Evolutionary conservation across 2,329 filamentous ascomycete species (phyloP).

Genomic region (Achaetomium macrosporum): DNA sequence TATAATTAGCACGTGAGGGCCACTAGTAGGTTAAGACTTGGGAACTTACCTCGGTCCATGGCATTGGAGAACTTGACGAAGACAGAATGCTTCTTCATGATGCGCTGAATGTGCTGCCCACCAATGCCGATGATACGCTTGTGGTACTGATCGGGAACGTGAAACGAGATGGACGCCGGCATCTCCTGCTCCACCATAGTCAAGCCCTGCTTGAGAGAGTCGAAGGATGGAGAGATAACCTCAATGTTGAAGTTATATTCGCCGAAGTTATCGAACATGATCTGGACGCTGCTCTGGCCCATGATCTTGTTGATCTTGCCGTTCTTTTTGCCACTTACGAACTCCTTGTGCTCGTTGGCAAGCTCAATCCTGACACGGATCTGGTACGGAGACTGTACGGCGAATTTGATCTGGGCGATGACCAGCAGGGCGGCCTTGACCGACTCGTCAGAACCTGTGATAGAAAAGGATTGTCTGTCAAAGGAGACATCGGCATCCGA

Average conservation of each 20-base stretch:
- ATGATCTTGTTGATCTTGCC: constrained; percentile 99
- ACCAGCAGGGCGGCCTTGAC: constrained; percentile 94
- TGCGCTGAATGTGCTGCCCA: constrained; percentile 96
- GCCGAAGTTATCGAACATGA: constrained; percentile 98
- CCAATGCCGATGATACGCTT: constrained; percentile 99
- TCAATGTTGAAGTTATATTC: constrained; percentile 99
- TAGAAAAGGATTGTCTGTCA: constrained; percentile 87
- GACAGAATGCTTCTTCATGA: constrained; percentile 99
- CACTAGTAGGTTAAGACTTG: not conserved
- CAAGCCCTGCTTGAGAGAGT: constrained; percentile 88
- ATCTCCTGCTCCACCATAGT: constrained; percentile 96
- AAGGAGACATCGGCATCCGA: constrained; percentile 93
- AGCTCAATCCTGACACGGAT: constrained; percentile 98
- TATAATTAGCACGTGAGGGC: constrained; percentile 21
- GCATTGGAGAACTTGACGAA: constrained; percentile 99
- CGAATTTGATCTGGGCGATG: constrained; percentile 85
- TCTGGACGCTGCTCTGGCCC: constrained; percentile 98
- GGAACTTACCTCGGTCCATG: constrained; percentile 75
- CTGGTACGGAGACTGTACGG: constrained; percentile 80
- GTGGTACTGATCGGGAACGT: constrained; percentile 97
- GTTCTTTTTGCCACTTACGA: constrained; percentile 99
- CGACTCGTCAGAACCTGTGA: constrained; percentile 92
- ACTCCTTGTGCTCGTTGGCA: constrained; percentile 98
- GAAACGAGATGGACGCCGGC: constrained; percentile 98
- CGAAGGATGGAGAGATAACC: constrained; percentile 85